Evolutionary conservation across 768 basidiomycete species (phyloP), one percentile per base, ranked within the genome.

Genomic region (Panaeolus papilionaceus): DNA sequence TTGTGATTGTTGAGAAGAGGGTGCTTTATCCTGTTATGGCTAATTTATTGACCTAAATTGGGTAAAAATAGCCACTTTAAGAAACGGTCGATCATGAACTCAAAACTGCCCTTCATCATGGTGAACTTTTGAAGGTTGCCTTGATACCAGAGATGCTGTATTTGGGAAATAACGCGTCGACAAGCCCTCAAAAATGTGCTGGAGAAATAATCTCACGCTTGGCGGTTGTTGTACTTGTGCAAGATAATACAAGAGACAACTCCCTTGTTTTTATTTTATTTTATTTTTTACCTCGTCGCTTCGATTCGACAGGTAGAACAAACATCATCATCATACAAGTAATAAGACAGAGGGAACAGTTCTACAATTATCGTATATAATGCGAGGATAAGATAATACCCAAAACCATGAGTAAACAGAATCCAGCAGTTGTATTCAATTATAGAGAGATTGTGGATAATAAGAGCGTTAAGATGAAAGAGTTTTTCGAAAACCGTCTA

Each of bases 1-100:
- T 58, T 16, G 28, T 33, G 54, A 58, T 58, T 8, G 54, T 58
- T 16, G 54, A 58, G 54, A 58, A 58, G 26, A 58, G 33, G 28
- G 6, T 58, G 33, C 33, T 16, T 11, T 37, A 28, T 33, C 54
- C 26, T n/a, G 54, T 16, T 44, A 33, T 33, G 33, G 33, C 33
- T 44, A 44, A 44, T 44, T 44, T 44, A 44, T 16, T 18, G 6
- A 49, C 28, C 54, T 18, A 58, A n/a, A 33, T 58, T 7, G 14
- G 54, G 54, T 18, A 58, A 23, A 58, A 58, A 16, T 58, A 58
- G 10, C 54, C 12, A 58, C 54, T 12, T 58, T 33, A 23, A 16
- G 54, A 58, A 28, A 28, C 3, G 11, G 14, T 14, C 28, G 47
- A 23, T 23, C 20, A 20, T 23, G 23, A 9, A n/a, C 4, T 4